Base-by-base conservation (phyloP, 805 yeast species). In the Candida parachauliodes region DNA sequence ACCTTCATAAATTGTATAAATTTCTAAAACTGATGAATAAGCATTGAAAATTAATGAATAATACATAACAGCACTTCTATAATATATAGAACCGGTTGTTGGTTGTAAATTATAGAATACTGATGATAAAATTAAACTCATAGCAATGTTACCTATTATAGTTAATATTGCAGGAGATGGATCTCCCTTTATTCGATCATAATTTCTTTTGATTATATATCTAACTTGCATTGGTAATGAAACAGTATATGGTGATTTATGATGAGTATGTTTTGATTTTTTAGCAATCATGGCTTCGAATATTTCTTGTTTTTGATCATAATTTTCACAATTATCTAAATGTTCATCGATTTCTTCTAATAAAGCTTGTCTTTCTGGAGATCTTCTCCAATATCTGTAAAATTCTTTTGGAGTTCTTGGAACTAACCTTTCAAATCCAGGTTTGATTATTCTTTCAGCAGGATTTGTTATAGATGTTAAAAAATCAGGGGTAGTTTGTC, bases 31-130 rank as follows among this genome's bases (percentile, higher is more conserved):
- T 12, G 81, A 77, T 12, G 80, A 65, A 49, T 79, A 76, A 10
- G 83, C 78, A 52, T 79, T 79, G 57, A 77, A 79, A 50, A 79
- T 62, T 32, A 76, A 68, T 16, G 83, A 80, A 55, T 81, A 81
- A 60, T 83, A 84, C 68, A 83, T 63, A 32, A 81, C 72, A 28
- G 87, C 77, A 48, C 79, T 73, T 52, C 88, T 65, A 48, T 60
- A 66, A 53, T 70, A 77, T 46, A 79, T 72, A 2, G 77, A 68
- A 0, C 49, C 57, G 0, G 84, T 72, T 19, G 53, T 54, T 12
- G 52, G 35, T 44, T 53, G 56, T 45, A 76, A 50, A 46, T 78
- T 75, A 57, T 74, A 79, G 48, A 77, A 80, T 46, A 80, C 68
- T 2, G 85, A 79, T 22, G 80, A 67, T 30, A 76, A 54, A 26